phyloP scores from a whole-genome alignment of 495 filamentous ascomycete genomes.

The Jackrogersella minutella region DNA sequence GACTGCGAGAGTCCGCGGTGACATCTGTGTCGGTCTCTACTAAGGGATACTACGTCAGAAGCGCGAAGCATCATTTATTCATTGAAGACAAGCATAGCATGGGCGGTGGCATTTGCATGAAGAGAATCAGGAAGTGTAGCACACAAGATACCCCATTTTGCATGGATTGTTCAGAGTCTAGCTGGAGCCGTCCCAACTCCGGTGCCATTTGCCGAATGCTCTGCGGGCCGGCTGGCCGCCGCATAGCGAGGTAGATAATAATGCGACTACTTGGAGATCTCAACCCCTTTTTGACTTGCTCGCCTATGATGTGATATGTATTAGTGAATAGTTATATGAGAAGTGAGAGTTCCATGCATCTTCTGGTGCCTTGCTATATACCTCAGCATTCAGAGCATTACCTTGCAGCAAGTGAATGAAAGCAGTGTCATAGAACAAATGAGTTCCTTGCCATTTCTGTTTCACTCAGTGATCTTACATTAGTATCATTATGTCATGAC shows the following conservation, averaged over 20 bases:
- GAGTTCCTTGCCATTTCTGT: too few relatives aligned
- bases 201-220: neutral
- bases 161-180: constrained; percentile 27
- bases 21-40: constrained; percentile 51
- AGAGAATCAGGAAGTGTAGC: constrained; percentile 24
- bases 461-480: too few relatives aligned
- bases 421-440: too few relatives aligned
- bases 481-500: too few relatives aligned
- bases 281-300: neutral
- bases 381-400: too few relatives aligned
- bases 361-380: too few relatives aligned
- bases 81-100: constrained; percentile 15
- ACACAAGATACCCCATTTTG: constrained; percentile 39
- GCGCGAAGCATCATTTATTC: constrained; percentile 1
- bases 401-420: too few relatives aligned
- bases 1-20: constrained; percentile 55
- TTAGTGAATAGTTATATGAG: neutral
- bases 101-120: constrained; percentile 11
- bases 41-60: constrained; percentile 12
- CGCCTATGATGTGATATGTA: neutral
- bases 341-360: too few relatives aligned
- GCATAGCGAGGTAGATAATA: constrained; percentile 27
- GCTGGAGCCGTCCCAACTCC: constrained; percentile 19
- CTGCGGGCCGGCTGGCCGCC: constrained; percentile 39
- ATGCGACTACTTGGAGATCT: constrained; percentile 37